Conservation (phyloP, 2,329 filamentous ascomycete species). For the Phialophora tarda region DNA sequence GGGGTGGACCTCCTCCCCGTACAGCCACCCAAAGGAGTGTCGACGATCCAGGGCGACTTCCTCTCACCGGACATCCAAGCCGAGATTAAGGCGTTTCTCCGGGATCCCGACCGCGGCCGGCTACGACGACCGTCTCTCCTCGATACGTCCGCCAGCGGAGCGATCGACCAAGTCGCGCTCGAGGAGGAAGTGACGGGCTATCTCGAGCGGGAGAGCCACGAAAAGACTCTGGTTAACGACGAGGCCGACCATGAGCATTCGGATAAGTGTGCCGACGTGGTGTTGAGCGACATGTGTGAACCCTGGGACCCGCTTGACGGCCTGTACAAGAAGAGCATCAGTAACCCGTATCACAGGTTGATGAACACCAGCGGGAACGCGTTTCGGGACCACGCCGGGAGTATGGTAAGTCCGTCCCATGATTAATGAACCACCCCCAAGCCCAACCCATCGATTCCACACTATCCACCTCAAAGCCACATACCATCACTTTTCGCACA, state of each 20-base stretch:
- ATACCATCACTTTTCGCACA: neutral
- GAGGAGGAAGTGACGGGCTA: slow-evolving; percentile 38
- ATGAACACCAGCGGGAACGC: slow-evolving; percentile 95
- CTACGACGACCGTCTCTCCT: slow-evolving; percentile 45
- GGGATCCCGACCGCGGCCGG: slow-evolving; percentile 65
- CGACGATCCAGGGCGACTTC: slow-evolving; percentile 94
- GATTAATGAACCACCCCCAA: neutral
- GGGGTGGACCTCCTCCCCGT: slow-evolving; percentile 95
- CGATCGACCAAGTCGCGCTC: slow-evolving; percentile 22
- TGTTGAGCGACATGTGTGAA: slow-evolving; percentile 98
- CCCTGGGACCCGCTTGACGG: slow-evolving; percentile 84
- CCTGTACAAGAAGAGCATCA: slow-evolving; percentile 85
- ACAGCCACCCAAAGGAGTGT: slow-evolving; percentile 88
- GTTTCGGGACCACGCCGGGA: slow-evolving; percentile 87
- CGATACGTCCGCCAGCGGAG: neutral
- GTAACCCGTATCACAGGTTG: slow-evolving; percentile 96
- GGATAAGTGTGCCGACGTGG: slow-evolving; percentile 78
- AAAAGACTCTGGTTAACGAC: slow-evolving; percentile 44
- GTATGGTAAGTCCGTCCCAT: slow-evolving; percentile 72
- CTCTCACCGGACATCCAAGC: slow-evolving; percentile 74
- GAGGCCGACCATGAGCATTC: slow-evolving; percentile 46
- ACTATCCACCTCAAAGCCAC: neutral
- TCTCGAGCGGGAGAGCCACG: slow-evolving; percentile 33
- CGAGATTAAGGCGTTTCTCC: slow-evolving; percentile 77
- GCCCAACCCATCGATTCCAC: neutral